These are phyloP conservation scores for Forsythia viridissima DNA, from an alignment of 257 asterid genomes.

Conservation along the genomic window DNA sequence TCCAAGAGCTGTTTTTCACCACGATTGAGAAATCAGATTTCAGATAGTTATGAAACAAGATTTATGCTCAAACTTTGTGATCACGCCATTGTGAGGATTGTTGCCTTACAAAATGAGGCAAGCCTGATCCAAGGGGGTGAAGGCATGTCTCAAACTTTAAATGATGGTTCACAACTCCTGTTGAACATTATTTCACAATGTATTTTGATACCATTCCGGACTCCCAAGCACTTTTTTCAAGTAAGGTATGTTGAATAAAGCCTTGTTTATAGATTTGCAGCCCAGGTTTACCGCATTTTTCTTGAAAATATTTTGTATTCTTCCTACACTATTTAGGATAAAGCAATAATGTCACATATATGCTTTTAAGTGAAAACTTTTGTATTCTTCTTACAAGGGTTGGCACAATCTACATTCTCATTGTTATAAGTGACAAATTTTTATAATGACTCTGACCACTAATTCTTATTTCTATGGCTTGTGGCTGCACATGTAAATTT, in stretches of 20 bases:
- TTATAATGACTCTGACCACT: background rate
- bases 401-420: background rate
- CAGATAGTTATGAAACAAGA: constrained; percentile 40
- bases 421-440: constrained; percentile 4
- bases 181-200: constrained; percentile 44
- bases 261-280: constrained; percentile 1
- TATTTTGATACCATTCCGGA: constrained; percentile 62
- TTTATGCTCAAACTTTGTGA: constrained; percentile 50
- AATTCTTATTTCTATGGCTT: background rate
- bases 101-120: constrained; percentile 44
- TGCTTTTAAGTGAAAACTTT: background rate
- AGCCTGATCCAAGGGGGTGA: constrained; percentile 26
- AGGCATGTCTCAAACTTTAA: constrained; percentile 25
- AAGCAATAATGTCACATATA: background rate
- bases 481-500: background rate
- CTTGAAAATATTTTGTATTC: constrained; percentile 3
- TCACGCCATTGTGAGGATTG: constrained; percentile 52
- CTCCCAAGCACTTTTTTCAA: constrained; percentile 68
- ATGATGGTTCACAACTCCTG: constrained; percentile 48
- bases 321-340: constrained; percentile 5
- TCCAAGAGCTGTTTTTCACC: constrained; percentile 35
- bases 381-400: background rate
- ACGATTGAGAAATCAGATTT: constrained; percentile 34
- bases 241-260: constrained; percentile 48
- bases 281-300: background rate